phyloP scores from a whole-genome alignment of 2,329 filamentous ascomycete genomes.

The Neonectria faginata region DNA sequence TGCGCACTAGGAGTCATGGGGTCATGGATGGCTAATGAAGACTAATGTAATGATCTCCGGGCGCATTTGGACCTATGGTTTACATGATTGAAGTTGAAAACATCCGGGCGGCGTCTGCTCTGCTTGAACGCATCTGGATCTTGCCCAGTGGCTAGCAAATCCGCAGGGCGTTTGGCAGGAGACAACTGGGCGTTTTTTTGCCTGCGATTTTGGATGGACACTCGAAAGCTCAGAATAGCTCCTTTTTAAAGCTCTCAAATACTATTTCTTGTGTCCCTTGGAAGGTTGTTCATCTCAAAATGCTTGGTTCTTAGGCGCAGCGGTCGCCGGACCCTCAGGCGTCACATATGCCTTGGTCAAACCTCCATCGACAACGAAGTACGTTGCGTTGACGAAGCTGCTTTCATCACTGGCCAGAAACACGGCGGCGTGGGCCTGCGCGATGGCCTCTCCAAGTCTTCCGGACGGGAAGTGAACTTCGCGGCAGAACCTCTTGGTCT shows the following conservation, averaged over 20 bases:
- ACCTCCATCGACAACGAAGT: conserved; percentile 79
- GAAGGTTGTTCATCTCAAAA: not conserved
- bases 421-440: conserved; percentile 79
- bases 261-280: not conserved
- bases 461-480: conserved; percentile 82
- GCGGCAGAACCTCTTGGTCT: conserved; percentile 75
- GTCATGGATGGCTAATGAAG: conserved; percentile 42
- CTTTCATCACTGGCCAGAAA: conserved; percentile 81
- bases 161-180: conserved; percentile 53
- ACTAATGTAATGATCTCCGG: conserved; percentile 48
- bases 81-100: conserved; percentile 52
- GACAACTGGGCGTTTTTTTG: conserved; percentile 54
- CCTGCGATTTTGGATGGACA: conserved; percentile 34
- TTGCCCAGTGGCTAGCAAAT: conserved; percentile 35
- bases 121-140: conserved; percentile 53
- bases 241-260: not conserved
- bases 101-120: conserved; percentile 49
- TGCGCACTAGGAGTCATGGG: conserved; percentile 43
- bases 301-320: not conserved
- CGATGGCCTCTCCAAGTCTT: conserved; percentile 80
- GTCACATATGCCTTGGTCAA: conserved; percentile 68
- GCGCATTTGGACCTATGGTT: conserved; percentile 43
- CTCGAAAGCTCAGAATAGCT: not conserved
- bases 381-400: conserved; percentile 79
- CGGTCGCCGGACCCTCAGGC: conserved; percentile 29